These are phyloP conservation scores for Elsinoe ampelina DNA, from an alignment of 2,329 filamentous ascomycete species.

Conservation along the genomic window DNA sequence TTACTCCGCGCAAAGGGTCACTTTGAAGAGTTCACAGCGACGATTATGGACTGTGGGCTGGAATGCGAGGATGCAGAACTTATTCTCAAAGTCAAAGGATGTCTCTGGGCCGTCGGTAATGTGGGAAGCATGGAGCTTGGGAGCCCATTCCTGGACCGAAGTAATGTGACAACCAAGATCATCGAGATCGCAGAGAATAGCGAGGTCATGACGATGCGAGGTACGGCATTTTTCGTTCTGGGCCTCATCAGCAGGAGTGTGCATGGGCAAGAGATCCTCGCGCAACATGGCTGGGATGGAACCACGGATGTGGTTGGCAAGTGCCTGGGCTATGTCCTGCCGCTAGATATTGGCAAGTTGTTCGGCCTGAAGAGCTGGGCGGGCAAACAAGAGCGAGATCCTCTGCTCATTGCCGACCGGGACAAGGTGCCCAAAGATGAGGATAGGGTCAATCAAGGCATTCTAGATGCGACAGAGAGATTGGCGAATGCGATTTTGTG, in stretches of 20 bases:
- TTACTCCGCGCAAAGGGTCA: conserved; percentile 87
- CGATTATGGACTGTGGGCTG: conserved; percentile 78
- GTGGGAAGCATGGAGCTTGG: conserved; percentile 97
- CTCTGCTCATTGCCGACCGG: background rate
- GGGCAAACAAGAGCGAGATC: background rate
- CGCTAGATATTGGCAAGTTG: conserved; percentile 65
- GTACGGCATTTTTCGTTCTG: conserved; percentile 92
- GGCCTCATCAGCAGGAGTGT: conserved; percentile 85
- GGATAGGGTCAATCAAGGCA: conserved; percentile 59
- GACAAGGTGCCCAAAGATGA: conserved; percentile 21
- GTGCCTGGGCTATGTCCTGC: conserved; percentile 80
- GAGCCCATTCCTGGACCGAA: conserved; percentile 83
- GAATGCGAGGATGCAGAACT: conserved; percentile 76
- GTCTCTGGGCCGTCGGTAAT: conserved; percentile 94
- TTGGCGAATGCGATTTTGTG: conserved; percentile 89
- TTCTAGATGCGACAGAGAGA: conserved; percentile 76
- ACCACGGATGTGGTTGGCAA: conserved; percentile 74
- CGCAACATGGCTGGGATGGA: conserved; percentile 86
- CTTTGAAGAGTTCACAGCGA: conserved; percentile 85
- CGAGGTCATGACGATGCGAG: conserved; percentile 82
- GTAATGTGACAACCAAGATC: conserved; percentile 78
- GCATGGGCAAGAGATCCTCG: conserved; percentile 84
- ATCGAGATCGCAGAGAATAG: conserved; percentile 80
- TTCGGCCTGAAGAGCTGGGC: conserved; percentile 50
- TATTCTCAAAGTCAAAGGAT: conserved; percentile 90